Conservation (phyloP, 331 rosid genomes). For the Malus hybrid region DNA sequence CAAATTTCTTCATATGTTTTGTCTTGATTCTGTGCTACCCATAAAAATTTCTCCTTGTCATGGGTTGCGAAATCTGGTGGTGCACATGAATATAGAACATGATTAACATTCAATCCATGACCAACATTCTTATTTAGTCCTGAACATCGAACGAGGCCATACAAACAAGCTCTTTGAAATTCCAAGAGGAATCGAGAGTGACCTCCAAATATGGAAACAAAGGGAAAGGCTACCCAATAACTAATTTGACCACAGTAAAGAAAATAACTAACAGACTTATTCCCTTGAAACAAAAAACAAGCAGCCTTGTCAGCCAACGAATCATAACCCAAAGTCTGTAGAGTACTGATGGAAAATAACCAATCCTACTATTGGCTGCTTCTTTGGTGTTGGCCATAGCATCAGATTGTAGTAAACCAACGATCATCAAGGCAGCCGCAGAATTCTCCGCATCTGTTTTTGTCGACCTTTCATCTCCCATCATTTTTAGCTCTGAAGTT, state of each 20-base stretch:
- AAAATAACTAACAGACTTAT: not conserved
- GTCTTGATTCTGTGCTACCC: too few species aligned
- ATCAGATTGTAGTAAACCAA: not conserved
- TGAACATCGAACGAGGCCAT: too few species aligned
- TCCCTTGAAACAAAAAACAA: not conserved
- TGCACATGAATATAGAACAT: too few species aligned
- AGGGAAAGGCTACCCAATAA: not conserved
- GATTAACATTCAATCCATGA: too few species aligned
- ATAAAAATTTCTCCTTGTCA: too few species aligned
- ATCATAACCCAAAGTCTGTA: not conserved
- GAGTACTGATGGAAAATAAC: not conserved
- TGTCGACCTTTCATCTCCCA: not conserved
- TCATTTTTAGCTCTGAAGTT: not conserved
- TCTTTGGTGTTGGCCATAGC: not conserved
- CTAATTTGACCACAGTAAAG: not conserved
- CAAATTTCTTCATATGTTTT: constrained; percentile 32
- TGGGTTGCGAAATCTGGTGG: too few species aligned
- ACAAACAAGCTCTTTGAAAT: too few species aligned
- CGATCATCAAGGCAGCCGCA: not conserved
- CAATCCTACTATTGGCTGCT: not conserved
- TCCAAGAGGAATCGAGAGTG: not conserved
- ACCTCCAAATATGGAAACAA: not conserved
- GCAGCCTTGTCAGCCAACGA: not conserved
- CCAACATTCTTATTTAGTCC: too few species aligned
- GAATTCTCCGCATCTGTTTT: not conserved